Evolutionary conservation across 169 alveolate species (phyloP).

Genomic region (Perkinsus chesapeaki): DNA sequence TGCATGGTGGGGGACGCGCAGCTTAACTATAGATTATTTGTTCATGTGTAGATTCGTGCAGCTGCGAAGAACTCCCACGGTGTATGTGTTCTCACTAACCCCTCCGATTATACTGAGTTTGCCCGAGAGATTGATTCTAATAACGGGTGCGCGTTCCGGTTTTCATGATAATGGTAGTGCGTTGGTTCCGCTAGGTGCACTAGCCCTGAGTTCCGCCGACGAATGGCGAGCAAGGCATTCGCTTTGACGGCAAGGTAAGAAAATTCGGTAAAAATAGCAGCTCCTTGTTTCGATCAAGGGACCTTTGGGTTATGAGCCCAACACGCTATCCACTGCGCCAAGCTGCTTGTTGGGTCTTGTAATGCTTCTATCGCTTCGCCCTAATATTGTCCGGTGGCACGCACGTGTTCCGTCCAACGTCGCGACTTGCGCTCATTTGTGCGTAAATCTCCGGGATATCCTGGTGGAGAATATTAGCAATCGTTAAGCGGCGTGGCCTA

Average conservation of each 20-base stretch:
- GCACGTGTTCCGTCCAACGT: too few species aligned
- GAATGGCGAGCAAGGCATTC: conserved; percentile 31
- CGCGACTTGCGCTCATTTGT: too few species aligned
- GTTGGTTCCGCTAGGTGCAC: background rate
- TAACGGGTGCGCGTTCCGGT: background rate
- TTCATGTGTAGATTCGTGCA: conserved; percentile 30
- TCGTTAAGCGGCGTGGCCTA: too few species aligned
- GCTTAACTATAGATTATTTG: background rate
- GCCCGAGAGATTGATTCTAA: background rate
- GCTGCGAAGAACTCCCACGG: conserved; percentile 39
- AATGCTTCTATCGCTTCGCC: too few species aligned
- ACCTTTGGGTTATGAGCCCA: conserved; percentile 4
- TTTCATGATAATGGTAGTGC: background rate
- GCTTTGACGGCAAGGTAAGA: conserved; percentile 25
- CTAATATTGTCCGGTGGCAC: too few species aligned
- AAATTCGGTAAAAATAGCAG: background rate
- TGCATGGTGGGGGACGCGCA: background rate
- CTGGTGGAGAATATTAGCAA: too few species aligned
- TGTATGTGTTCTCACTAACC: conserved; percentile 30
- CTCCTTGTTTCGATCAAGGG: conserved; percentile 4
- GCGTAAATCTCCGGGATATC: too few species aligned
- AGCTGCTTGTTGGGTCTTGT: background rate
- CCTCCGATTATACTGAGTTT: conserved; percentile 13
- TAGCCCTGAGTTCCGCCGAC: conserved; percentile 20
- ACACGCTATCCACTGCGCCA: conserved; percentile 6